A percentile compares a stretch with the other conserved stretches of the same genome.
Evolutionary conservation across 2,329 filamentous ascomycete genomes (phyloP).

Genomic region (Beauveria bassiana): DNA sequence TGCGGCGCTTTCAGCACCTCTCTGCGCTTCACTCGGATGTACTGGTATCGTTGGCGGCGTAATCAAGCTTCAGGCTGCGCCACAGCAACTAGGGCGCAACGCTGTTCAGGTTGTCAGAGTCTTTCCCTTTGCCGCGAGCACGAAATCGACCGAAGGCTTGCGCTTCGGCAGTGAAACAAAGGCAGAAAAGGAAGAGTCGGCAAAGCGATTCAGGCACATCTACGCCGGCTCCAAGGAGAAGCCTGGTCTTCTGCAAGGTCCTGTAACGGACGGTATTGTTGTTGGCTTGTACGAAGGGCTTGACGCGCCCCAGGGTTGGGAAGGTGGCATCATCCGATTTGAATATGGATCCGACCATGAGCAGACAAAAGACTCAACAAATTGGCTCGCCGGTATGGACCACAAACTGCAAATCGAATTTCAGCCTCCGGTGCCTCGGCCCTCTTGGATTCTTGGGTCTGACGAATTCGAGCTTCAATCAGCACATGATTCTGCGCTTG

Average conservation of each 20-base stretch:
- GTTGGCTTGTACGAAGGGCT: slow-evolving; percentile 51
- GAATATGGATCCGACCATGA: slow-evolving; percentile 41
- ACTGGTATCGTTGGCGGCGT: slow-evolving; percentile 75
- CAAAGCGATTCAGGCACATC: slow-evolving; percentile 62
- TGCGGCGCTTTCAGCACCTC: slow-evolving; percentile 65
- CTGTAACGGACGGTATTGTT: slow-evolving; percentile 82
- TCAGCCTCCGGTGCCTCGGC: slow-evolving; percentile 63
- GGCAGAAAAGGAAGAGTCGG: slow-evolving; percentile 69
- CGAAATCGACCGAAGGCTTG: slow-evolving; percentile 56
- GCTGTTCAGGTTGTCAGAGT: slow-evolving; percentile 63
- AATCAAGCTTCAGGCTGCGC: slow-evolving; percentile 77
- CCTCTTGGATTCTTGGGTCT: slow-evolving; percentile 43
- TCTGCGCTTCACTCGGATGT: slow-evolving; percentile 68
- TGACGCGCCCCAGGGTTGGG: slow-evolving; percentile 57
- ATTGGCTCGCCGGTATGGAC: slow-evolving; percentile 75
- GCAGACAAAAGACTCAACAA: slow-evolving; percentile 38
- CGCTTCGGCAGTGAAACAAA: slow-evolving; percentile 86
- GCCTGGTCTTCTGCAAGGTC: slow-evolving; percentile 67
- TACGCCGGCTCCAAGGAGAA: slow-evolving; percentile 51
- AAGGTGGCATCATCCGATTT: slow-evolving; percentile 77
- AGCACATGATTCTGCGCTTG: slow-evolving; percentile 52
- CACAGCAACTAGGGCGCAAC: slow-evolving; percentile 59
- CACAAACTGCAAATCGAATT: slow-evolving; percentile 67
- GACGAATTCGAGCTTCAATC: slow-evolving; percentile 47
- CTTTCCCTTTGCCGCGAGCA: slow-evolving; percentile 63